Base-by-base conservation (phyloP, 2,329 filamentous ascomycete genomes). In the Epichloe elymi region DNA sequence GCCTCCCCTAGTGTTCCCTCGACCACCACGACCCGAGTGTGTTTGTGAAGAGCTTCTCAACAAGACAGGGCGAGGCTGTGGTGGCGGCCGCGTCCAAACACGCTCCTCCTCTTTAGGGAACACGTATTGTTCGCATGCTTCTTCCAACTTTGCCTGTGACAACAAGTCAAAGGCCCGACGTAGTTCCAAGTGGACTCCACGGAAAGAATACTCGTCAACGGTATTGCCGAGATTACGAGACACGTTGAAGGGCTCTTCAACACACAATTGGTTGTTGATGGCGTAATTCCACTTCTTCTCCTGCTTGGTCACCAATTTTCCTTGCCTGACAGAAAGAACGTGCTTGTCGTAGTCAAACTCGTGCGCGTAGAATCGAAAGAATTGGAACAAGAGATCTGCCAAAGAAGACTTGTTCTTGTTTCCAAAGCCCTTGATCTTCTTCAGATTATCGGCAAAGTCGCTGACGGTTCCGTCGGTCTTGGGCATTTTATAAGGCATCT, bases 161-260 rank as follows among this genome's bases (percentile, higher is more conserved):
- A 96, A 79, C 51, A 88, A 69, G 52, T 89, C 85, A 63, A 95
- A 97, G 1, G 93, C 93, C 57, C 89, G 79, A 54, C 93, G 82
- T 47, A 98, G 73, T 68, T 98, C 93, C 57, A 88, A 68, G 64
- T 98, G 93, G 33, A 98, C 78, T 1, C 93, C 93, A 48, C 86
- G 81, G 68, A 95, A 96, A 0, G 93, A 91, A 42, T 87, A 94
- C 64, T 95, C 90, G 63, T 98, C 93, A 8, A 89, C 93, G 2
- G 93, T 97, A 60, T 98, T 98, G 41, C 90, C 93, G 44, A 98
- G 74, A 64, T 98, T 98, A 41, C 93, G 81, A 37, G 78, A 76
- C 4, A 78, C 85, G 61, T 95, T 98, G 74, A 98, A 98, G 0
- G 93, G 93, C 65, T 98, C 93, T 64, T 98, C 93, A 11, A 98